phyloP scores from a whole-genome alignment of 179 eudicot genomes.

The Spergularia azorica region DNA sequence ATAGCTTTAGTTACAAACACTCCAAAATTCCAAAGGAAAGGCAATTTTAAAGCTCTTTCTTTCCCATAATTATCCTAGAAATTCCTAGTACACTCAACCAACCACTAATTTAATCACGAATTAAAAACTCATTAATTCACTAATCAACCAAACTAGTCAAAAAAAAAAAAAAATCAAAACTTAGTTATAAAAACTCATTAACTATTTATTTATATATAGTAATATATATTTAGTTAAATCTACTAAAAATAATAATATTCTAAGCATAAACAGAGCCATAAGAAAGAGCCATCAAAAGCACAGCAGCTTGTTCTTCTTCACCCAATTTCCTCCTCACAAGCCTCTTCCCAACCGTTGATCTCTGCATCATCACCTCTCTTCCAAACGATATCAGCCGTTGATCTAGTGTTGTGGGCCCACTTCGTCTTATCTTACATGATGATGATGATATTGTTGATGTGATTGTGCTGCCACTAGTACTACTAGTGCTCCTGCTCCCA shows the following conservation, averaged over 20 bases:
- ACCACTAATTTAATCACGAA: background rate
- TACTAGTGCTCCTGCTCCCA: background rate
- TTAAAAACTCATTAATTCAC: background rate
- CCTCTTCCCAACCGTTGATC: slow-evolving; percentile 57
- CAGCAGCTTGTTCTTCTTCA: slow-evolving; percentile 90
- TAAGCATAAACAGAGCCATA: slow-evolving; percentile 80
- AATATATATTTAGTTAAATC: background rate
- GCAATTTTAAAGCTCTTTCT: no score
- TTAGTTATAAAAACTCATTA: background rate
- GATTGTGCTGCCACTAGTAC: slow-evolving; percentile 17
- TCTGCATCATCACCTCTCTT: slow-evolving; percentile 62
- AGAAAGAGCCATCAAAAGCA: slow-evolving; percentile 84
- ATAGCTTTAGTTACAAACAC: no score
- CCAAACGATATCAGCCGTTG: slow-evolving; percentile 56
- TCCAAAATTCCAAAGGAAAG: no score
- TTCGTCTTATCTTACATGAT: slow-evolving; percentile 2
- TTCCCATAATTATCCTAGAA: no score
- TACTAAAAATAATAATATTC: background rate
- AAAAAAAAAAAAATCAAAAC: background rate
- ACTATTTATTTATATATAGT: background rate
- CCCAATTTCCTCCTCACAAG: slow-evolving; percentile 48
- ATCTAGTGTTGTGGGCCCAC: slow-evolving; percentile 45
- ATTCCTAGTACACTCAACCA: background rate
- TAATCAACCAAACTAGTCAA: background rate
- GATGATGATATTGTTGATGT: slow-evolving; percentile 15